A percentile compares a stretch with the other conserved stretches of the same genome.
Evolutionary conservation across 1,284 basidiomycete genomes (phyloP).

Genomic region (Pyrrhoderma lamaoense): DNA sequence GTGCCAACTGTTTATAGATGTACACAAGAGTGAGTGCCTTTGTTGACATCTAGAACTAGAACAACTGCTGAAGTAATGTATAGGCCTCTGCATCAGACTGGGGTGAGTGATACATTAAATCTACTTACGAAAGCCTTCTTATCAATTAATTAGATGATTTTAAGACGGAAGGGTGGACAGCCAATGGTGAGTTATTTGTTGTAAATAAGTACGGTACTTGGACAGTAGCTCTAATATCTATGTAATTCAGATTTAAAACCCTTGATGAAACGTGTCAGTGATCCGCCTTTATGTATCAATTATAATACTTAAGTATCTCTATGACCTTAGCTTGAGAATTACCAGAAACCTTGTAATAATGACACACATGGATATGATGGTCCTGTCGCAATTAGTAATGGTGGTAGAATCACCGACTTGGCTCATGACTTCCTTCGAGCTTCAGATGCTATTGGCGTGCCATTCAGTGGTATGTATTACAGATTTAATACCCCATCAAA

Average conservation of each 20-base stretch:
- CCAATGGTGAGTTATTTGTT: slow-evolving; percentile 38
- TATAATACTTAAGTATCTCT: not conserved
- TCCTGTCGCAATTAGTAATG: slow-evolving; percentile 64
- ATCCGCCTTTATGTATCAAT: not conserved
- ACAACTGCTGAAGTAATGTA: slow-evolving; percentile 5
- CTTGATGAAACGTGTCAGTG: slow-evolving; percentile 57
- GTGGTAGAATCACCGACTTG: slow-evolving; percentile 51
- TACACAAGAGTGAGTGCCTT: slow-evolving; percentile 47
- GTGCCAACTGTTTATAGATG: slow-evolving; percentile 34
- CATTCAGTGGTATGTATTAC: slow-evolving; percentile 52
- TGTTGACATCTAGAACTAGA: not conserved
- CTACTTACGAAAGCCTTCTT: slow-evolving; percentile 4
- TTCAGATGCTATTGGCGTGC: slow-evolving; percentile 53
- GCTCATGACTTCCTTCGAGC: slow-evolving; percentile 67
- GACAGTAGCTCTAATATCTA: not conserved
- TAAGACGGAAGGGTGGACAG: slow-evolving; percentile 62
- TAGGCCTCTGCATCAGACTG: slow-evolving; percentile 64
- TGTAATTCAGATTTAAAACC: slow-evolving; percentile 57
- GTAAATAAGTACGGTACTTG: not conserved
- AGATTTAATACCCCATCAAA: not conserved
- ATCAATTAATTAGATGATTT: slow-evolving; percentile 48
- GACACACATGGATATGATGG: slow-evolving; percentile 63
- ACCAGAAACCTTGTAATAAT: slow-evolving; percentile 56
- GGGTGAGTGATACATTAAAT: slow-evolving; percentile 34
- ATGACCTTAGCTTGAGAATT: slow-evolving; percentile 51